A percentile compares a stretch with the other conserved stretches of the same genome.
phyloP scores from a whole-genome alignment of 352 stramenopile species.

The Peronosclerospora sorghi region DNA sequence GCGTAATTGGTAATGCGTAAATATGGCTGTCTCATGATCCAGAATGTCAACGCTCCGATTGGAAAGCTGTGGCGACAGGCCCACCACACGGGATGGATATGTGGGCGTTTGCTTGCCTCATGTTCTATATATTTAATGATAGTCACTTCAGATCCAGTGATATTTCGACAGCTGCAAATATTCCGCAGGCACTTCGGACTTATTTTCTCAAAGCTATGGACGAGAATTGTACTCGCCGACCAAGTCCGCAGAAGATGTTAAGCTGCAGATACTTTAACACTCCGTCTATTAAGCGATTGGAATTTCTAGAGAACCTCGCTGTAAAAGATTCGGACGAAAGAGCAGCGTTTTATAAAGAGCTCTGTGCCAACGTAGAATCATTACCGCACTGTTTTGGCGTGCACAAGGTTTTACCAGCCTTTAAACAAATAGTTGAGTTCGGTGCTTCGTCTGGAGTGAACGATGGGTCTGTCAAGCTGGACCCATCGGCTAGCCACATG shows the following conservation, averaged over 20 bases:
- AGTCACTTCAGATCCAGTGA: slow-evolving; percentile 44
- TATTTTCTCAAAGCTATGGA: slow-evolving; percentile 82
- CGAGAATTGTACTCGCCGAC: slow-evolving; percentile 40
- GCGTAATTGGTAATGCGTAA: slow-evolving; percentile 1
- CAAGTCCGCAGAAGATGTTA: slow-evolving; percentile 80
- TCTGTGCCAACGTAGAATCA: slow-evolving; percentile 57
- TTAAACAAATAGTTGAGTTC: slow-evolving; percentile 81
- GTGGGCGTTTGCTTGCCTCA: slow-evolving; percentile 63
- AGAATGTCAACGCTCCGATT: slow-evolving; percentile 80
- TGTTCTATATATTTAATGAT: slow-evolving; percentile 76
- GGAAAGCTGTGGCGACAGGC: slow-evolving; percentile 39
- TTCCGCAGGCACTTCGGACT: slow-evolving; percentile 48
- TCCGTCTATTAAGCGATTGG: slow-evolving; percentile 88
- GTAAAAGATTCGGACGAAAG: slow-evolving; percentile 91
- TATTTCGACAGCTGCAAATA: slow-evolving; percentile 47
- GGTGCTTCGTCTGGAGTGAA: slow-evolving; percentile 38
- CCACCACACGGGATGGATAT: slow-evolving; percentile 58
- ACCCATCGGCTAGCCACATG: slow-evolving; percentile 82
- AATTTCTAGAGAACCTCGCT: slow-evolving; percentile 88
- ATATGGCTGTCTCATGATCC: slow-evolving; percentile 6
- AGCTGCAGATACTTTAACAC: slow-evolving; percentile 88
- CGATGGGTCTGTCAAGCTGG: slow-evolving; percentile 58
- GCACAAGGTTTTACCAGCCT: slow-evolving; percentile 76
- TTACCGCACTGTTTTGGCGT: slow-evolving; percentile 67
- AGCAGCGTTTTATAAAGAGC: slow-evolving; percentile 89